Percentiles rank a stretch among this genome's conserved stretches.
Evolutionary conservation across 2,329 filamentous ascomycete genomes (phyloP).

Genomic region (Coniochaeta hoffmannii): DNA sequence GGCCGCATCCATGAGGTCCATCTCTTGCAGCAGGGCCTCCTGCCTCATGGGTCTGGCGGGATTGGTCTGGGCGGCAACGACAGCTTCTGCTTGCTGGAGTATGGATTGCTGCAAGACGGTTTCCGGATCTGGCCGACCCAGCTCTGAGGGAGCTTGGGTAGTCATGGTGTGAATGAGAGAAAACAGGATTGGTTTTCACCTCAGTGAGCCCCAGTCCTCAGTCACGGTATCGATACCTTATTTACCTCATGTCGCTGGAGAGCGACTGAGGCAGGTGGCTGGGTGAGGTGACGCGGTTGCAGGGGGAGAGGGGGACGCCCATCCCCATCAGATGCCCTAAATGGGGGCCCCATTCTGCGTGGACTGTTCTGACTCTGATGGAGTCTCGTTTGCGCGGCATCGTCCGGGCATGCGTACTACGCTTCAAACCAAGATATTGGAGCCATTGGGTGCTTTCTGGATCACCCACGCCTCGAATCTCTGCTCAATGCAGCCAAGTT

Average conservation of each 20-base stretch:
- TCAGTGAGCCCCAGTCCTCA: neutral
- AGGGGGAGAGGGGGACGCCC: neutral
- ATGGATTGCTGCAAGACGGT: slow-evolving; percentile 17
- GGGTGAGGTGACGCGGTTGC: slow-evolving; percentile 9
- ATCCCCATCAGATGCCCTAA: too few relatives aligned
- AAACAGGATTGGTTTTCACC: too few relatives aligned
- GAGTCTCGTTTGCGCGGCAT: too few relatives aligned
- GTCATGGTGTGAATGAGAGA: slow-evolving; percentile 11
- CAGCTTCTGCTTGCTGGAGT: slow-evolving; percentile 22
- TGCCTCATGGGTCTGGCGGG: slow-evolving; percentile 15
- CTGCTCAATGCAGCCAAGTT: too few relatives aligned
- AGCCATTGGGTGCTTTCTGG: too few relatives aligned
- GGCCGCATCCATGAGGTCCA: slow-evolving; percentile 14
- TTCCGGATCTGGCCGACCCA: slow-evolving; percentile 10
- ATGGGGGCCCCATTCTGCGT: too few relatives aligned
- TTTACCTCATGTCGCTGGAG: slow-evolving; percentile 5
- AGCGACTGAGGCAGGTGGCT: slow-evolving; percentile 9
- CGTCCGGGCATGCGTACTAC: too few relatives aligned
- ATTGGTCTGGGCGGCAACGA: slow-evolving; percentile 16
- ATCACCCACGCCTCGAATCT: too few relatives aligned
- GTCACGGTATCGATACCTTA: slow-evolving; percentile 6
- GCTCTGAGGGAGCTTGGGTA: slow-evolving; percentile 12
- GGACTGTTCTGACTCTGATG: too few relatives aligned
- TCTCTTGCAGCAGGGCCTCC: slow-evolving; percentile 14
- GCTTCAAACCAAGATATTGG: too few relatives aligned